These are phyloP conservation scores for Sherardia arvensis DNA, from an alignment of 257 asterid species.

Conservation along the genomic window DNA sequence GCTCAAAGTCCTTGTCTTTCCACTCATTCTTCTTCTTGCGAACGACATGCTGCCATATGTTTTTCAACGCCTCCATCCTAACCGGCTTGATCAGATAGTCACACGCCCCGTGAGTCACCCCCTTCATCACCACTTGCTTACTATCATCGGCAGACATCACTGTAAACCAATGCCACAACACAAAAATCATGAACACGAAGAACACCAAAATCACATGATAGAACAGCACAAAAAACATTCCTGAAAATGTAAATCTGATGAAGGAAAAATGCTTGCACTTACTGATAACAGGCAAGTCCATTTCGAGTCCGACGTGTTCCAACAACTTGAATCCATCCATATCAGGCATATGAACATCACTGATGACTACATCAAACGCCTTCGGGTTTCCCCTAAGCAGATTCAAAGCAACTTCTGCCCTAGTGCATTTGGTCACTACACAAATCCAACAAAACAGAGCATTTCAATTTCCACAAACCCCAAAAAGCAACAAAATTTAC, in stretches of 20 bases:
- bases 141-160: conserved; percentile 99
- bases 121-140: conserved; percentile 84
- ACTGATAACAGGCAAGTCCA: conserved; percentile 98
- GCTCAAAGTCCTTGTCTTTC: conserved; percentile 67
- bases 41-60: conserved; percentile 97
- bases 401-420: conserved; percentile 75
- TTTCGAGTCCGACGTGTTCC: conserved; percentile 75
- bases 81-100: conserved; percentile 94
- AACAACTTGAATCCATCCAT: conserved; percentile 97
- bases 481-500: neutral
- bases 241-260: neutral
- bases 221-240: too few species aligned
- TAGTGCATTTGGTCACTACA: conserved; percentile 65
- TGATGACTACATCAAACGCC: conserved; percentile 74
- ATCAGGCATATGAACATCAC: conserved; percentile 98
- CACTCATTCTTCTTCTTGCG: conserved; percentile 66
- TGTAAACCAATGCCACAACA: conserved; percentile 12
- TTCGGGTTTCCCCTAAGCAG: conserved; percentile 58
- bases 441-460: conserved; percentile 6
- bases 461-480: too few species aligned
- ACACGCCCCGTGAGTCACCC: conserved; percentile 91
- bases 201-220: too few species aligned
- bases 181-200: neutral
- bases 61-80: conserved; percentile 87
- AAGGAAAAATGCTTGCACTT: conserved; percentile 20